Evolutionary conservation across 2,329 filamentous ascomycete species (phyloP), one percentile per base, ranked within the genome.

Genomic region (Xylariaceae sp.): DNA sequence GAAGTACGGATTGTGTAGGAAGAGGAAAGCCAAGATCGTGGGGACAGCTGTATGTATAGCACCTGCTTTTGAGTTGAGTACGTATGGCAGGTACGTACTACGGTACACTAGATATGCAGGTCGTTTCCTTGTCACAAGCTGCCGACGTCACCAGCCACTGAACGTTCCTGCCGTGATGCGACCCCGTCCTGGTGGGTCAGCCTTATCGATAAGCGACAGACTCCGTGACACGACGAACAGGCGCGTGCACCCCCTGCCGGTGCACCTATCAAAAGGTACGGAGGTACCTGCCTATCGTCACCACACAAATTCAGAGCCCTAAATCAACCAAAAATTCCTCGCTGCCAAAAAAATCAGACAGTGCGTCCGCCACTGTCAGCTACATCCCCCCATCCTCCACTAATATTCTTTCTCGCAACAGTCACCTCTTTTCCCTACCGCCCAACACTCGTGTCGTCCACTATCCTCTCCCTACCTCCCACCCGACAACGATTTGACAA

Each of bases 401-500:
- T 30, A 30, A 30, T 30, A 30, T 30, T 60, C 59, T 65, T 65
- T 65, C 57, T 60, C 56, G 63, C 54, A 61, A 66, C 51, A 48
- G 45, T 48, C 10, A 48, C 34, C 56, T 52, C 53, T 57, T 8
- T 8, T 8, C 48, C 57, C 56, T 56, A 62, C 52, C 58, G 59
- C 59, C 58, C 57, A 61, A 58, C 63, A 37, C 60, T 59, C 64
- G 61, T 60, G 61, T 66, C 61, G 62, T 65, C 56, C 57, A 62
- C 57, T 65, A 58, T 56, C 60, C 58, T 58, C 59, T 51, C 37
- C 59, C 61, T 17, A 47, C 58, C 57, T 58, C 58, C 39, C 52
- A 62, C 58, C 67, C 67, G 59, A 66, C 66, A 64, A 68, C 67
- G 71, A 69, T 71, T 73, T 71, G 69, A 72, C 69, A 69, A 74